These are phyloP conservation scores for Xerocomus brunneocitrinus DNA, from an alignment of 768 basidiomycete genomes.

Conservation along the genomic window DNA sequence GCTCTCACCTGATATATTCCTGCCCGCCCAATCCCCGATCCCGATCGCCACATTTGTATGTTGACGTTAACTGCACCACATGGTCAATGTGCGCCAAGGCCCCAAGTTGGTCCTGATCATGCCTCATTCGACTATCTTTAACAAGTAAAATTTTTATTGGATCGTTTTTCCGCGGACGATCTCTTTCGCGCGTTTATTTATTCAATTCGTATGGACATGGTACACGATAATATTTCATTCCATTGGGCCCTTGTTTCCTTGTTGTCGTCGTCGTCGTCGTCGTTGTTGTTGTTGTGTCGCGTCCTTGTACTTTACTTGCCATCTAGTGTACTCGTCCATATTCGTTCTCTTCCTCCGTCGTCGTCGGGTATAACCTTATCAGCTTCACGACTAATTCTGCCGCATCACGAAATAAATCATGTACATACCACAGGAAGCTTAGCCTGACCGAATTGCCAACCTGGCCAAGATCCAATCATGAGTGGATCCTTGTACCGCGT, in stretches of 20 bases:
- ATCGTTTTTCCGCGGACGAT: constrained; percentile 7
- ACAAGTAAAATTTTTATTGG: neutral
- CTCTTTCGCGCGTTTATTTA: neutral
- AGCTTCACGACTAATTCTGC: neutral
- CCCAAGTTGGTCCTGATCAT: neutral
- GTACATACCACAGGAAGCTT: neutral
- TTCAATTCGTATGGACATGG: constrained; percentile 6
- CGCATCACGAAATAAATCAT: neutral
- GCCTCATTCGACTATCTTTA: neutral
- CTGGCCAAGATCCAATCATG: neutral
- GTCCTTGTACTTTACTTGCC: neutral
- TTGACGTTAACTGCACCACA: constrained; percentile 12
- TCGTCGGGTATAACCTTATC: neutral
- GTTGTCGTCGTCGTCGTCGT: neutral
- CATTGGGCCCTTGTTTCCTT: neutral
- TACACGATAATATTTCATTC: constrained; percentile 10
- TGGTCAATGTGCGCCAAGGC: constrained; percentile 4
- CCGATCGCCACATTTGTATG: constrained; percentile 12
- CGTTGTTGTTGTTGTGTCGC: neutral
- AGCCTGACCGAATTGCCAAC: neutral
- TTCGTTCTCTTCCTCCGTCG: neutral
- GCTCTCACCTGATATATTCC: constrained; percentile 24
- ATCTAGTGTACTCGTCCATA: neutral
- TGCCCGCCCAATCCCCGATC: constrained; percentile 25
- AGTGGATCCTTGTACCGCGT: too few relatives aligned